These are phyloP conservation scores for Fistulifera pelliculosa DNA, from an alignment of 108 stramenopile genomes.

Conservation along the genomic window DNA sequence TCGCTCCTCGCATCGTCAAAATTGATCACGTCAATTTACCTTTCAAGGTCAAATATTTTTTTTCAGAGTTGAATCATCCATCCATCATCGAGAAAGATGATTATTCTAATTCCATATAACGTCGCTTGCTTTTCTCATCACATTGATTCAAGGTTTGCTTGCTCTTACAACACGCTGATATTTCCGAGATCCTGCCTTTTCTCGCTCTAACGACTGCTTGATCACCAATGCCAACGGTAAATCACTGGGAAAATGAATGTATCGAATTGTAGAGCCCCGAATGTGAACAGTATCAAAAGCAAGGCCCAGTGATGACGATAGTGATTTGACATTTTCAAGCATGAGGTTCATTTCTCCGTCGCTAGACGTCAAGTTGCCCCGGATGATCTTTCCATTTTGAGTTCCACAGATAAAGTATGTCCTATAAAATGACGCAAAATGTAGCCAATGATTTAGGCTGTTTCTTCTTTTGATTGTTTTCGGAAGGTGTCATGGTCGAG, in stretches of 20 bases:
- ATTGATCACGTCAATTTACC: too few relatives aligned
- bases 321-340: conserved; percentile 17
- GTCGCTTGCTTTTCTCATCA: too few relatives aligned
- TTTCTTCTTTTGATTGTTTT: conserved; percentile 2
- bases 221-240: conserved; percentile 35
- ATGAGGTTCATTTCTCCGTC: conserved; percentile 68
- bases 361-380: conserved; percentile 38
- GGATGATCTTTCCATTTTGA: conserved; percentile 55
- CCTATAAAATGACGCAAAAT: conserved; percentile 53
- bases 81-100: too few relatives aligned
- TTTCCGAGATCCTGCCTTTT: conserved; percentile 40
- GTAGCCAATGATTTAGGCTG: conserved; percentile 21
- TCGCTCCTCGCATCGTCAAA: too few relatives aligned
- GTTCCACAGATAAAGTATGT: conserved; percentile 53
- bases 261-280: conserved; percentile 63
- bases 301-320: conserved; percentile 7
- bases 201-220: conserved; percentile 41
- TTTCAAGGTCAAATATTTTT: too few relatives aligned
- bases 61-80: too few relatives aligned
- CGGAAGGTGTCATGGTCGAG: not conserved
- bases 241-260: conserved; percentile 68
- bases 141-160: too few relatives aligned
- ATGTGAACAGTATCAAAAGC: conserved; percentile 9
- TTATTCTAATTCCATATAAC: too few relatives aligned
- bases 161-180: conserved; percentile 38